These are phyloP conservation scores for Teunomyces panamensis DNA, from an alignment of 805 yeast genomes.

Conservation along the genomic window DNA sequence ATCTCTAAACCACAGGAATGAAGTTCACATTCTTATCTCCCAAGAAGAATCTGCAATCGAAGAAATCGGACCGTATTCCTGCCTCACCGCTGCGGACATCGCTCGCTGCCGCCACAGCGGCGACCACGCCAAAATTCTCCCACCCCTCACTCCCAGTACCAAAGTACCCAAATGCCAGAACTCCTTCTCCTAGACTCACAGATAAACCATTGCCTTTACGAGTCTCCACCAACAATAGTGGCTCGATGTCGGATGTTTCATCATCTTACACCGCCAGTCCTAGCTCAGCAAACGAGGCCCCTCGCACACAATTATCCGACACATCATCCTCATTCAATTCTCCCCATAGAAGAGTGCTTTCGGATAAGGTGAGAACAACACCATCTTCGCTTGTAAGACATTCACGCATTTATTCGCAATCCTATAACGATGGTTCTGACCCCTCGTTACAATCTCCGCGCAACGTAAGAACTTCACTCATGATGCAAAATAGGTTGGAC, in stretches of 20 bases:
- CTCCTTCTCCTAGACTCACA: neutral
- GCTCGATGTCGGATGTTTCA: neutral
- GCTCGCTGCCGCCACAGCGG: neutral
- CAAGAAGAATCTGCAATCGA: neutral
- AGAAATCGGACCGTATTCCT: neutral
- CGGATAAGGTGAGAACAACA: constrained; percentile 29
- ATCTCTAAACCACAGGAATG: neutral
- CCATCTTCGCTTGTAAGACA: constrained; percentile 35
- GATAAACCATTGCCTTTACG: constrained; percentile 1
- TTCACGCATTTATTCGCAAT: constrained; percentile 21
- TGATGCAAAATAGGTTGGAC: constrained; percentile 17
- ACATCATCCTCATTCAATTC: neutral
- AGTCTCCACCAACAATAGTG: neutral
- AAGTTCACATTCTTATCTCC: neutral
- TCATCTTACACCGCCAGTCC: neutral
- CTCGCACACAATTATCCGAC: neutral
- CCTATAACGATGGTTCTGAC: constrained; percentile 5
- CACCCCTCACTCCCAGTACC: neutral
- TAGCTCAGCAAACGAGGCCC: neutral
- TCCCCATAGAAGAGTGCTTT: constrained; percentile 16
- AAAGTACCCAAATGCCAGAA: neutral
- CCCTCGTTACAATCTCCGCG: neutral
- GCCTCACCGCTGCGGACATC: neutral
- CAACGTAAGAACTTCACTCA: constrained; percentile 9
- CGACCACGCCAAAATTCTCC: neutral